These are phyloP conservation scores for Castanea sativa DNA, from an alignment of 306 rosid genomes.

Conservation along the genomic window DNA sequence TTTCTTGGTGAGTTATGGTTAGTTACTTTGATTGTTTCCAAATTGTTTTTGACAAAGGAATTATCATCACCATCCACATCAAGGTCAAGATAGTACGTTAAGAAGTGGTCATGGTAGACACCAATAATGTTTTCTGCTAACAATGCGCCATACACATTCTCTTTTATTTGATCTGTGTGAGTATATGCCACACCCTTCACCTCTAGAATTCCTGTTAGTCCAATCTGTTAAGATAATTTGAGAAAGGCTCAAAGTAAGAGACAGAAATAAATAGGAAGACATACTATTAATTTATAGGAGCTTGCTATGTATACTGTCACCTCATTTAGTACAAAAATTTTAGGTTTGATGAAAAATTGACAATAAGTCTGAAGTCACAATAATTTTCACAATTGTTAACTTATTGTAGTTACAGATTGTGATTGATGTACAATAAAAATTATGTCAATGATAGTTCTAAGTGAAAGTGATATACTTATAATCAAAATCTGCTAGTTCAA, in stretches of 20 bases:
- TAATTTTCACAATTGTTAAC: too few relatives aligned
- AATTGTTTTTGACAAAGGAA: slow-evolving; percentile 46
- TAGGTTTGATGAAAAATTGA: too few relatives aligned
- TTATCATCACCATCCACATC: slow-evolving; percentile 56
- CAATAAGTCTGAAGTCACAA: too few relatives aligned
- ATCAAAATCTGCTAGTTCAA: too few relatives aligned
- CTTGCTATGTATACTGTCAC: too few relatives aligned
- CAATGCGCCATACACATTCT: slow-evolving; percentile 44
- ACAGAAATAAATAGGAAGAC: too few relatives aligned
- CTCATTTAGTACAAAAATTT: too few relatives aligned
- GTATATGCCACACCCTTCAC: slow-evolving; percentile 29
- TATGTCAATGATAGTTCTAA: too few relatives aligned
- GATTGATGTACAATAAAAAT: too few relatives aligned
- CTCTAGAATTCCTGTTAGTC: slow-evolving; percentile 46
- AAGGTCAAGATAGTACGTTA: slow-evolving; percentile 55
- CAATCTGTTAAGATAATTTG: slow-evolving; percentile 29
- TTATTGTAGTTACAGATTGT: too few relatives aligned
- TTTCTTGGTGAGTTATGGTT: slow-evolving; percentile 47
- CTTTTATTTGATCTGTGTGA: slow-evolving; percentile 35
- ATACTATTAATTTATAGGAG: too few relatives aligned
- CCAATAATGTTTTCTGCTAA: slow-evolving; percentile 49
- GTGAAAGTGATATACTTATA: too few relatives aligned
- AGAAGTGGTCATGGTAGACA: slow-evolving; percentile 61
- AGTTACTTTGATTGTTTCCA: slow-evolving; percentile 32
- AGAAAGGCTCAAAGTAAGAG: neutral